Base-by-base conservation (phyloP, 345 rosid species). In the Hypericum androsaemum region DNA sequence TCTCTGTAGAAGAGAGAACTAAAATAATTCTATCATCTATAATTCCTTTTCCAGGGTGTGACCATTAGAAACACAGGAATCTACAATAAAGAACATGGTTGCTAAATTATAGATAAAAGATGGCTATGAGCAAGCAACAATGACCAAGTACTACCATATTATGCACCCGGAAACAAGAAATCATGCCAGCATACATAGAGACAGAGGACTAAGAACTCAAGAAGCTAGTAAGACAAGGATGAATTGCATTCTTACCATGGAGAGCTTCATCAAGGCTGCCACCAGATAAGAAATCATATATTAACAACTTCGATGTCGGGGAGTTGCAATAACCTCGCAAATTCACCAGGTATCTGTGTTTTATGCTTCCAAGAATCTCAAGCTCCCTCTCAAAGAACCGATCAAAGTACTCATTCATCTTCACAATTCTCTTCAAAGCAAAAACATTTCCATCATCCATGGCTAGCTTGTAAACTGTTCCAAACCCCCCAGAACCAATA, bases 181-280 rank as follows among this genome's bases (percentile, higher is more conserved):
- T 22, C 4, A 1, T 22, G 32, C 68, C 1, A 1, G 32, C 32
- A 12, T 59, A 49, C 36, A 22, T 22, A 22, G 32, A 22, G 32
- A 22, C 32, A 4, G 4, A 22, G 32, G 4, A 4, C 32, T 22
- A 22, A 22, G 32, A 22, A 22, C 32, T 22, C 32, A 22, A 22
- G 32, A 22, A 22, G 32, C 32, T 4, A 22, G 32, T 22, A 22
- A 22, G 32, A 22, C 32, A 4, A 22, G 32, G 32, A 4, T 22
- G 32, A 22, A 38, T 22, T 22, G 4, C 32, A 7, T 6, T 58
- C 69, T 68, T 69, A 92, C 98, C 97, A 42, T 88, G 99, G 72
- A 94, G 99, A 53, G 90, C 95, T 80, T 83, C 86, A 66, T 84
- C 96, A 60, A 88, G 95, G 77, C 84, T 92, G 60, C 96, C 98